phyloP scores from a whole-genome alignment of 2,329 filamentous ascomycete genomes.

The Alternaria triticimaculans region DNA sequence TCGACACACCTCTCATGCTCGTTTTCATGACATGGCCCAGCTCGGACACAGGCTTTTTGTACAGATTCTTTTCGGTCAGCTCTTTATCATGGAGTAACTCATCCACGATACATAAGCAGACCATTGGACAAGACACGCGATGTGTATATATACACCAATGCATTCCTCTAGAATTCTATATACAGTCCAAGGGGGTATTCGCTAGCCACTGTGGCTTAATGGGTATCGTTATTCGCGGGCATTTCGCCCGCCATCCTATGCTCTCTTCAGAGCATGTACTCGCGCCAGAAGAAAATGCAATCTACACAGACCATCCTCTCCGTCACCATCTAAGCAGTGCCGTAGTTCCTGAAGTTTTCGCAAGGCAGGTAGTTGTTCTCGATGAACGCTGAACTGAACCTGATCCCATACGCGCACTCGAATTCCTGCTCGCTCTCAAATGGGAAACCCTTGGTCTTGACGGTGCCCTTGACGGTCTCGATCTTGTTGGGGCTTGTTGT shows the following conservation, averaged over 20 bases:
- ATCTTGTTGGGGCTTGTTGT: conserved; percentile 43
- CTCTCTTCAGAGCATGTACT: not conserved
- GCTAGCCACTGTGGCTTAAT: not conserved
- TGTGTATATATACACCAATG: not conserved
- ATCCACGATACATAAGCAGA: too few species aligned
- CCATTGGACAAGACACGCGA: not conserved
- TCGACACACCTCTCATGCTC: not conserved
- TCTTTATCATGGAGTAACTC: not conserved
- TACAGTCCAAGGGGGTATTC: not conserved
- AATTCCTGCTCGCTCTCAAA: conserved; percentile 41
- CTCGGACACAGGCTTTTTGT: not conserved
- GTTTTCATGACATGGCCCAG: not conserved
- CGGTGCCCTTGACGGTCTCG: conserved; percentile 42
- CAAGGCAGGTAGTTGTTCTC: conserved; percentile 50
- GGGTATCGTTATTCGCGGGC: not conserved
- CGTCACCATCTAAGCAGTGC: not conserved
- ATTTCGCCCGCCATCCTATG: not conserved
- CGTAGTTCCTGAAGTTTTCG: conserved; percentile 41
- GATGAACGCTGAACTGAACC: conserved; percentile 50
- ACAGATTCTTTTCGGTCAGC: not conserved
- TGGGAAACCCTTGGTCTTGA: conserved; percentile 37
- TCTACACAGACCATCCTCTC: not conserved
- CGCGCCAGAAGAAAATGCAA: not conserved
- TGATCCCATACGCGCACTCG: conserved; percentile 41
- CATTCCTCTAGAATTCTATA: not conserved